Percentiles rank a stretch among this genome's conserved stretches.
Conservation (phyloP, 306 rosid genomes). For the Corylus heterophylla region DNA sequence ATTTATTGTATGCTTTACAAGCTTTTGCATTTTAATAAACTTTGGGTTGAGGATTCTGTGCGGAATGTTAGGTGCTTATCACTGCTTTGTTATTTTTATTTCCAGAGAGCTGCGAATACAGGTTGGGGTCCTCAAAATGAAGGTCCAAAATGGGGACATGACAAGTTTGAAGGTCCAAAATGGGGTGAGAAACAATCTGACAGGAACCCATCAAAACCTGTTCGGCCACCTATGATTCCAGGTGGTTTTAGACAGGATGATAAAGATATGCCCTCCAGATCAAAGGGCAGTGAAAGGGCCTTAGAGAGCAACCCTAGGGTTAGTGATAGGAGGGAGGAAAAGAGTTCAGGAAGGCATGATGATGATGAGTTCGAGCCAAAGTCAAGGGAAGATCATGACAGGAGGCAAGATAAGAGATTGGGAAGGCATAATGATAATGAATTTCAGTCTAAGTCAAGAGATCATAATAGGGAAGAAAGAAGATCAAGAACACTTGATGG, state of each 20-base stretch:
- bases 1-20: neutral
- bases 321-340: conserved; percentile 46
- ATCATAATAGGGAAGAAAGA: conserved; percentile 40
- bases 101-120: conserved; percentile 92
- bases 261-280: conserved; percentile 35
- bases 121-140: conserved; percentile 81
- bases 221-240: conserved; percentile 29
- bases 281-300: conserved; percentile 30
- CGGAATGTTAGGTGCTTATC: conserved; percentile 19
- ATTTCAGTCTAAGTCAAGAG: conserved; percentile 15
- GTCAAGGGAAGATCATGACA: conserved; percentile 55
- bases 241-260: conserved; percentile 27
- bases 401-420: conserved; percentile 49
- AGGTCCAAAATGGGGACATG: conserved; percentile 60
- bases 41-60: neutral
- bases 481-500: conserved; percentile 29
- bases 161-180: conserved; percentile 59
- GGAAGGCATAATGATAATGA: conserved; percentile 25
- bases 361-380: conserved; percentile 45
- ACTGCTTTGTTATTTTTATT: conserved; percentile 25
- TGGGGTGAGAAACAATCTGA: conserved; percentile 40
- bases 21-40: neutral
- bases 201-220: conserved; percentile 28
- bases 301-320: conserved; percentile 37
- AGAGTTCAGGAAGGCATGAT: conserved; percentile 26